Evolutionary conservation across 108 stramenopile species (phyloP).

Genomic region (Chaetoceros muelleri): DNA sequence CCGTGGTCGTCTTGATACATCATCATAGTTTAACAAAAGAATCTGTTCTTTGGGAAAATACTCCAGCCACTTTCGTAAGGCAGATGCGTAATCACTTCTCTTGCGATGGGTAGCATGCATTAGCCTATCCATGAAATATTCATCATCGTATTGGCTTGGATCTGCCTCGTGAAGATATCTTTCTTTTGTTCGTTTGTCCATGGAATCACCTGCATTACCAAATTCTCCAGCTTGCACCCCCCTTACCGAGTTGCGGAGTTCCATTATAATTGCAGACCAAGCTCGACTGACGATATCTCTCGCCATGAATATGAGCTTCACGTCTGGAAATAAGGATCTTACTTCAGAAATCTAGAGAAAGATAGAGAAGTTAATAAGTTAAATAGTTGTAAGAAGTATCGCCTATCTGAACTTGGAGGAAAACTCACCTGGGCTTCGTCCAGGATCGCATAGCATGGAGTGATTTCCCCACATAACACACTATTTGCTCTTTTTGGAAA

Average conservation of each 20-base stretch:
- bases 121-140: slow-evolving; percentile 33
- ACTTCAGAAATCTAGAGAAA: slow-evolving; percentile 34
- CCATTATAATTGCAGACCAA: slow-evolving; percentile 46
- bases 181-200: not conserved
- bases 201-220: not conserved
- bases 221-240: slow-evolving; percentile 37
- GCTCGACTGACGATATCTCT: slow-evolving; percentile 39
- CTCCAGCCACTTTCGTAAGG: slow-evolving; percentile 23
- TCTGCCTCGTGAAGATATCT: slow-evolving; percentile 17
- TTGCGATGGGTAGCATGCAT: slow-evolving; percentile 11
- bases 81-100: slow-evolving; percentile 22
- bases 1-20: slow-evolving; percentile 23
- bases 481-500: slow-evolving; percentile 11
- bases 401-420: too few species aligned
- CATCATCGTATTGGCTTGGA: slow-evolving; percentile 23
- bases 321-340: slow-evolving; percentile 15
- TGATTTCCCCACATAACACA: slow-evolving; percentile 27
- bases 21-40: slow-evolving; percentile 27
- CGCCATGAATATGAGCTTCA: slow-evolving; percentile 33
- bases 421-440: slow-evolving; percentile 6
- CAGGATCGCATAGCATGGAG: slow-evolving; percentile 34
- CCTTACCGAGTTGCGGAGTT: slow-evolving; percentile 25
- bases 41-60: slow-evolving; percentile 27
- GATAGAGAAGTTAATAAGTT: too few species aligned
- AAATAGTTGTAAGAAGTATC: too few species aligned